Evolutionary conservation across 495 filamentous ascomycete genomes (phyloP).

Genomic region (Aspergillus coremiiformis): DNA sequence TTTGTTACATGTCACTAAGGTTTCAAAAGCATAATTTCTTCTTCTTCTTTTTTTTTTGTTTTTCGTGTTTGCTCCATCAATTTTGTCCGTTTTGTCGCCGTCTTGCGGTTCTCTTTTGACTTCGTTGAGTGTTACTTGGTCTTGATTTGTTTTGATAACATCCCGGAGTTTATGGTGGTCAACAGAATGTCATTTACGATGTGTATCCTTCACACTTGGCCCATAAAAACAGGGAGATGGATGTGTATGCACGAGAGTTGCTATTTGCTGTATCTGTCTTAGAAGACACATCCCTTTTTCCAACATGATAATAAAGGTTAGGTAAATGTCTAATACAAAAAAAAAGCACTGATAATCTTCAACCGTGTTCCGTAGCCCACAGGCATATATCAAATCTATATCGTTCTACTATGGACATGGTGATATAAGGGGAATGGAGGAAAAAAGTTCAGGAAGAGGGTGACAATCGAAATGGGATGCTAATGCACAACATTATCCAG

Average conservation of each 20-base stretch:
- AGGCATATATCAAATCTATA: background rate
- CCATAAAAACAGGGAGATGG: background rate
- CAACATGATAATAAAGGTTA: background rate
- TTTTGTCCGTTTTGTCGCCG: constrained; percentile 4
- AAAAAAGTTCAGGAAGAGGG: background rate
- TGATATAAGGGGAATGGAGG: background rate
- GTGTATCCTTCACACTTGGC: constrained; percentile 9
- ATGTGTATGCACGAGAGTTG: constrained; percentile 2
- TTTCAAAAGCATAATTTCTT: background rate
- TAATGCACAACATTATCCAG: background rate
- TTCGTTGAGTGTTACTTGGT: constrained; percentile 15
- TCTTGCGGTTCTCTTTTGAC: constrained; percentile 5
- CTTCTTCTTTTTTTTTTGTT: background rate
- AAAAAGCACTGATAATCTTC: no score
- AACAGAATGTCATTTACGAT: constrained; percentile 14
- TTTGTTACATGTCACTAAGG: background rate
- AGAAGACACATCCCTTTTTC: constrained; percentile 1
- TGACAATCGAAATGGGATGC: background rate
- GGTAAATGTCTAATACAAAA: background rate
- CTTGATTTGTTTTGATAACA: constrained; percentile 19
- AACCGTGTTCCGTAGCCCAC: background rate
- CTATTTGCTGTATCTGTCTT: constrained; percentile 20
- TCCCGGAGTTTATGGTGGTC: constrained; percentile 6
- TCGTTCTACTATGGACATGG: background rate
- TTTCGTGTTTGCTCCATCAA: background rate